These are phyloP conservation scores for Coccomyxa subellipsoidea DNA, from an alignment of 163 green algal species.

Conservation along the genomic window DNA sequence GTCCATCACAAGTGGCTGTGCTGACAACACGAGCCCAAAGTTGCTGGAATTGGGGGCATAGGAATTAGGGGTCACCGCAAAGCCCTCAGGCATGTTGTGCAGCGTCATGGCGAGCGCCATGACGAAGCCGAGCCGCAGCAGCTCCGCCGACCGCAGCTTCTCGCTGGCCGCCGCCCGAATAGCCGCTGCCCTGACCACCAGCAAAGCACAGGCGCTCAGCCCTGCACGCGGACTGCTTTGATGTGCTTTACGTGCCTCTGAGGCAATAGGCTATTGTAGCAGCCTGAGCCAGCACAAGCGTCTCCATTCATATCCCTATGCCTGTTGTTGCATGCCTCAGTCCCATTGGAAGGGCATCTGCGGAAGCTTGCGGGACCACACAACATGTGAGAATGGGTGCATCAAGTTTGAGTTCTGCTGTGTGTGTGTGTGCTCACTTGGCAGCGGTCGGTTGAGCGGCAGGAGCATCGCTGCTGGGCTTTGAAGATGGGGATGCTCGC, in stretches of 20 bases:
- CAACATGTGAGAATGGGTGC: not conserved
- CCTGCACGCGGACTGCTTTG: too few relatives aligned
- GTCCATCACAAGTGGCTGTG: too few relatives aligned
- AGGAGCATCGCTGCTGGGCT: not conserved
- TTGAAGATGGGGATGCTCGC: not conserved
- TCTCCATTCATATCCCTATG: too few relatives aligned
- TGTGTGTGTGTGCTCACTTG: not conserved
- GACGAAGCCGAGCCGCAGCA: constrained; percentile 77
- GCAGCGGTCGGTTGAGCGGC: not conserved
- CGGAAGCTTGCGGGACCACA: too few relatives aligned
- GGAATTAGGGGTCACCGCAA: too few relatives aligned
- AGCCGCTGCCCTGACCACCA: not conserved
- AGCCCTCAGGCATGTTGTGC: constrained; percentile 89
- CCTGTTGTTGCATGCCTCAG: too few relatives aligned
- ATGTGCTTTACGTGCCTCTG: too few relatives aligned
- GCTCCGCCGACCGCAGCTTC: constrained; percentile 25
- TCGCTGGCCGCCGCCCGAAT: not conserved
- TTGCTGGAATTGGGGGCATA: too few relatives aligned
- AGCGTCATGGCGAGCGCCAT: constrained; percentile 89
- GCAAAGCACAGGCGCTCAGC: not conserved
- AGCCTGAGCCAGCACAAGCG: too few relatives aligned
- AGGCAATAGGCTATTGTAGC: too few relatives aligned
- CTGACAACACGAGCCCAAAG: too few relatives aligned
- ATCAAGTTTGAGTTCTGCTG: not conserved
- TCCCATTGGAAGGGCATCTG: too few relatives aligned